phyloP scores from a whole-genome alignment of 768 basidiomycete genomes.

The Chalciporus piperatus region DNA sequence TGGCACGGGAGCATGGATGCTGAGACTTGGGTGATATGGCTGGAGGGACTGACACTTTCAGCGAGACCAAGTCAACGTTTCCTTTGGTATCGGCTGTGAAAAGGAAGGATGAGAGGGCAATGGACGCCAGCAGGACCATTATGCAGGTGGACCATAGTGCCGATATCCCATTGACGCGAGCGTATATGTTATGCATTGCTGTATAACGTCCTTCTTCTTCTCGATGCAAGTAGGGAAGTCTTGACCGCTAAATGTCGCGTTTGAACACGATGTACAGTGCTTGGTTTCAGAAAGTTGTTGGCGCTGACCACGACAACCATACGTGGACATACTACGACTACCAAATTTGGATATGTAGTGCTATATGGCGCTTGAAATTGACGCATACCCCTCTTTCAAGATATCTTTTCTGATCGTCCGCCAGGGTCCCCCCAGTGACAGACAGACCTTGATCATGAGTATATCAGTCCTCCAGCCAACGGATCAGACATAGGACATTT shows the following conservation, averaged over 20 bases:
- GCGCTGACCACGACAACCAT: slow-evolving; percentile 3
- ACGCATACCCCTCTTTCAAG: not conserved
- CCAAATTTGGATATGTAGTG: slow-evolving; percentile 12
- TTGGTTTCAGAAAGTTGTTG: too few relatives aligned
- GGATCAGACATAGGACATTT: not conserved
- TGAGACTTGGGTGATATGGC: not conserved
- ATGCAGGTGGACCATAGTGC: slow-evolving; percentile 71
- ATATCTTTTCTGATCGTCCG: too few relatives aligned
- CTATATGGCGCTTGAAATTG: too few relatives aligned
- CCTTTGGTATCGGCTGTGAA: slow-evolving; percentile 59
- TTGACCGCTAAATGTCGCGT: not conserved
- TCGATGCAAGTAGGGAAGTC: not conserved
- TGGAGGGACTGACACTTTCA: slow-evolving; percentile 68
- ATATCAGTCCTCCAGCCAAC: slow-evolving; percentile 9
- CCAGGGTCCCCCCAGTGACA: too few relatives aligned
- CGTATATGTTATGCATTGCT: slow-evolving; percentile 65
- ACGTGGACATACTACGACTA: slow-evolving; percentile 6
- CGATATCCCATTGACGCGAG: slow-evolving; percentile 72
- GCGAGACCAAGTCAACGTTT: slow-evolving; percentile 52
- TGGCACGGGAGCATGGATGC: slow-evolving; percentile 7
- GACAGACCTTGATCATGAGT: not conserved
- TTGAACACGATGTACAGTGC: not conserved
- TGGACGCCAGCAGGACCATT: slow-evolving; percentile 65
- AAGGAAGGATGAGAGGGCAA: slow-evolving; percentile 72
- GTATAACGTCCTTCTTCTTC: not conserved